Percentiles rank a stretch among this genome's conserved stretches.
Evolutionary conservation across 2,329 filamentous ascomycete genomes (phyloP).

Genomic region (Cladosporium phlei): DNA sequence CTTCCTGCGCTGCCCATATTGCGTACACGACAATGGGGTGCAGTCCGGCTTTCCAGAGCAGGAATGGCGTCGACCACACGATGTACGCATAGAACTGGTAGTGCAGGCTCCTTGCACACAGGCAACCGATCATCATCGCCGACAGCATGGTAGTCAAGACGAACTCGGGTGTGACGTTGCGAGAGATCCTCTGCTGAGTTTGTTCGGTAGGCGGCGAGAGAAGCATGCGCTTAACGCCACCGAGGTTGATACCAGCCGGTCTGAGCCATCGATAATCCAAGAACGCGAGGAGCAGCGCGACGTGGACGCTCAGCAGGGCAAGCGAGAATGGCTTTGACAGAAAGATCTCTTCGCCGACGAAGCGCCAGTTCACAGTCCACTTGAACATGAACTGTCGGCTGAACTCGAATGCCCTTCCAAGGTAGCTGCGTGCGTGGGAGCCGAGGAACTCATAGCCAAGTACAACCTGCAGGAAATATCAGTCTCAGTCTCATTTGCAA

Average conservation of each 20-base stretch:
- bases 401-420: constrained; percentile 82
- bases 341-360: constrained; percentile 79
- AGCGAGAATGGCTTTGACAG: constrained; percentile 66
- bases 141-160: constrained; percentile 72
- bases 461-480: constrained; percentile 43
- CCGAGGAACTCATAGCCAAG: constrained; percentile 64
- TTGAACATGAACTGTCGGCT: constrained; percentile 89
- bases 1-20: constrained; percentile 77
- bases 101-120: constrained; percentile 83
- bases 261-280: constrained; percentile 65
- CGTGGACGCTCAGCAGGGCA: constrained; percentile 61
- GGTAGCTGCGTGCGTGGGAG: constrained; percentile 64
- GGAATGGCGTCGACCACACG: constrained; percentile 80
- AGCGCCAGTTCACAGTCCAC: constrained; percentile 99
- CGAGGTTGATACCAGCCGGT: constrained; percentile 57
- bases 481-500: no score
- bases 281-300: constrained; percentile 62
- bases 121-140: constrained; percentile 71
- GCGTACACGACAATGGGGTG: constrained; percentile 63
- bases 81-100: constrained; percentile 95
- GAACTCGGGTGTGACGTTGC: constrained; percentile 63
- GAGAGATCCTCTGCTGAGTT: constrained; percentile 55
- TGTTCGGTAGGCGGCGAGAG: constrained; percentile 40
- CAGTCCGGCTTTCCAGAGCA: constrained; percentile 73
- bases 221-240: constrained; percentile 50